Evolutionary conservation across 1,284 basidiomycete species (phyloP).

Genomic region (Tranzscheliella williamsii): DNA sequence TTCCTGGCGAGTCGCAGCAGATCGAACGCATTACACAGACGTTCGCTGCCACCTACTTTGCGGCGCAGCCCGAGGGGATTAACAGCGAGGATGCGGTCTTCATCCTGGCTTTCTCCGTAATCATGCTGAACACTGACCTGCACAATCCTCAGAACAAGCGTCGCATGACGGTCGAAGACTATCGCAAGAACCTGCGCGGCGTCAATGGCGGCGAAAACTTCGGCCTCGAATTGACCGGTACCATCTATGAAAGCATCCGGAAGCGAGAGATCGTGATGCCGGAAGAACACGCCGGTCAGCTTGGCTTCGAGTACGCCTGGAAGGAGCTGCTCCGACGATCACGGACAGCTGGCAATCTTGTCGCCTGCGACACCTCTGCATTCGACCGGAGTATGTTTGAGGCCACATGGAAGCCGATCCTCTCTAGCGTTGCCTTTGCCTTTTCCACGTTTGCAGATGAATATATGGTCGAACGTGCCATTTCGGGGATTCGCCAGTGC

Average conservation of each 20-base stretch:
- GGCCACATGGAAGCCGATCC: conserved; percentile 84
- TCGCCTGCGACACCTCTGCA: conserved; percentile 74
- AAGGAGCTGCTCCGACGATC: conserved; percentile 87
- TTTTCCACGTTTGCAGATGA: conserved; percentile 97
- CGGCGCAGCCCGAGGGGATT: conserved; percentile 83
- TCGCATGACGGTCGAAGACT: conserved; percentile 95
- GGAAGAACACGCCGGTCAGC: conserved; percentile 93
- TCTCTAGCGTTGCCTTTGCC: conserved; percentile 67
- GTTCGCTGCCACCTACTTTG: conserved; percentile 89
- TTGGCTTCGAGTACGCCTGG: conserved; percentile 99
- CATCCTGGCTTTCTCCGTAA: conserved; percentile 91
- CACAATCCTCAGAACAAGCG: conserved; percentile 99
- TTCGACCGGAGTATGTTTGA: conserved; percentile 95
- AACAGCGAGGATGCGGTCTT: conserved; percentile 91
- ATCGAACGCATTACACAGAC: conserved; percentile 92
- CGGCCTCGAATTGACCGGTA: conserved; percentile 78
- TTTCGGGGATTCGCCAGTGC: conserved; percentile 93
- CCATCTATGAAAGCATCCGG: conserved; percentile 90
- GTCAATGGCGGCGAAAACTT: conserved; percentile 89
- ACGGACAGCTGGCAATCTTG: conserved; percentile 76
- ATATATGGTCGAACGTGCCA: conserved; percentile 89
- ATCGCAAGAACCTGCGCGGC: conserved; percentile 86
- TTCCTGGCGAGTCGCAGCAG: conserved; percentile 94
- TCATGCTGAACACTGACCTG: conserved; percentile 97
- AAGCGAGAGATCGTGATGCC: conserved; percentile 96